Base-by-base conservation (phyloP, 768 basidiomycete species). In the Lactarius akahatsu region DNA sequence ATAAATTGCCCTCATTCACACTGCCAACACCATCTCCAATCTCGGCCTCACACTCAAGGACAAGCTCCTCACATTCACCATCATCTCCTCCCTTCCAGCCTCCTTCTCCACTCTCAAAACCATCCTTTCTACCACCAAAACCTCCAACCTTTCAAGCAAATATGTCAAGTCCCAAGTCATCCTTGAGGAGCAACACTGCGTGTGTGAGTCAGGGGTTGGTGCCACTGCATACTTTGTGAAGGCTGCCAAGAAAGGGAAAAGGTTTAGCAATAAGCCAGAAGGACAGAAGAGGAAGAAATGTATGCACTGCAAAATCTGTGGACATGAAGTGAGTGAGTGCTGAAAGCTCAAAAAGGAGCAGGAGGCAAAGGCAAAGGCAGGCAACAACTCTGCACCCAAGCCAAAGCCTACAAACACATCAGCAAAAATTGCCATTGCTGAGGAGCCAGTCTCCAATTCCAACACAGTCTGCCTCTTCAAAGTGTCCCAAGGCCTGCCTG, bases 61-160 rank as follows among this genome's bases (percentile, higher is more conserved):
- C 41, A 67, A 69, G 10, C 63, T 74, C 20, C 45, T 73, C 7
- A 71, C 72, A 3, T 60, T 71, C 36, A 70, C 72, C 20, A 73
- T 74, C 62, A 62, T 71, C 10, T 64, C 69, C 43, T 73, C 72
- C 4, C 70, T 74, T 20, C 73, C 70, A 1, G 23, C 71, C 1
- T 74, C 70, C 4, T 73, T 72, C 57, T 67, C 57, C 18, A 72
- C 71, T 16, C 73, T 74, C 16, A 63, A 59, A 20, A 73, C 70
- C 1, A 72, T 72, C 62, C 65, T 74, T 34, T 47, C 45, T 15
- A 47, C 45, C 15, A 73, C 72, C 69, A 61, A 68, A 6, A 5
- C 63, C 15, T 34, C 63, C 2, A 61, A 57, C 3, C 69, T 66
- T 32, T 36, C 60, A 40, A 68, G 62, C 57, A 63, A 70, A 36